phyloP scores from a whole-genome alignment of 495 filamentous ascomycete species.

The Lineolata rhizophorae region DNA sequence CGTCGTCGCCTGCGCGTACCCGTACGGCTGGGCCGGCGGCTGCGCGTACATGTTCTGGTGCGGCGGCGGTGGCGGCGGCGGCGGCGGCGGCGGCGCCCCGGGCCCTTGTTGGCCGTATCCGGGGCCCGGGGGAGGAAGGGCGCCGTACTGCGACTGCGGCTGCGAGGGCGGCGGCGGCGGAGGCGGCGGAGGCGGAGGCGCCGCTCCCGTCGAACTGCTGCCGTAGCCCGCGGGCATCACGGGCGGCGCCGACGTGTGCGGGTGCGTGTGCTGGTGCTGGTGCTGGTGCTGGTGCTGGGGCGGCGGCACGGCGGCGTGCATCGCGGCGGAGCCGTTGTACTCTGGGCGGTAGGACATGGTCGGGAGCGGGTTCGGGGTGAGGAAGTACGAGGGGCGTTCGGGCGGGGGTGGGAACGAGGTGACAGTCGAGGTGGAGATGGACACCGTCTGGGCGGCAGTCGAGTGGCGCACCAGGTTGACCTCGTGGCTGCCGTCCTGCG shows the following conservation, averaged over 20 bases:
- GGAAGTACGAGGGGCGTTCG: conserved; percentile 4
- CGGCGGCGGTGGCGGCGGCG: not conserved
- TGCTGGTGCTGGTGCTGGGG: not conserved
- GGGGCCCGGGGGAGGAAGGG: too few species aligned
- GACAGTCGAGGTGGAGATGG: conserved; percentile 65
- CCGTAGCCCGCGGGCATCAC: not conserved
- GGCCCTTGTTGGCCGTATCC: not conserved
- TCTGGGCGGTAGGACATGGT: not conserved
- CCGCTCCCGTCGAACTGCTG: too few species aligned
- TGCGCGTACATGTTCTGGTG: not conserved
- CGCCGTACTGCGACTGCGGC: not conserved
- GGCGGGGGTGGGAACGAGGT: conserved; percentile 46
- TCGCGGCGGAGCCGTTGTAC: too few species aligned
- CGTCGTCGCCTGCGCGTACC: not conserved
- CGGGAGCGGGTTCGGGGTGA: not conserved
- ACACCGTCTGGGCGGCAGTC: conserved; percentile 45
- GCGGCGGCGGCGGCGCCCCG: not conserved
- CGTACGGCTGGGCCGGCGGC: not conserved
- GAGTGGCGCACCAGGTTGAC: conserved; percentile 88
- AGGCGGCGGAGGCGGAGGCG: too few species aligned
- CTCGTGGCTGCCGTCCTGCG: conserved; percentile 59
- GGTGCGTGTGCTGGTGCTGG: not conserved
- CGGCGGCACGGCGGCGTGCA: not conserved
- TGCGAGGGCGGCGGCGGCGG: not conserved
- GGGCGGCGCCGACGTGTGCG: not conserved